A percentile compares a stretch with the other conserved stretches of the same genome.
Evolutionary conservation across 2,329 filamentous ascomycete genomes (phyloP).

Genomic region (Pseudophaeomoniella oleicola): DNA sequence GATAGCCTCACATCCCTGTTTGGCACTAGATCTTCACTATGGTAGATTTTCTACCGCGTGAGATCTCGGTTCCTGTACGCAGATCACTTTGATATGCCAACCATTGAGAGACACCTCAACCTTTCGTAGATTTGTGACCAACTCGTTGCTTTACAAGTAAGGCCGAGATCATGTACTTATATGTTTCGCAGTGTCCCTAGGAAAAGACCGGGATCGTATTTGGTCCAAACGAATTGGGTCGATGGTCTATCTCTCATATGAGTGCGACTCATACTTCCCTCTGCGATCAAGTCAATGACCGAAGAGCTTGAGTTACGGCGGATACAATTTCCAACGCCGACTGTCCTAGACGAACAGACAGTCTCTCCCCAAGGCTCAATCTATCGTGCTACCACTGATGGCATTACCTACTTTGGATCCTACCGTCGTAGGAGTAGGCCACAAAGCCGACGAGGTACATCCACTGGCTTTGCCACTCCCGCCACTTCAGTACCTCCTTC

Average conservation of each 20-base stretch:
- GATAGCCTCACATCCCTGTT: too few species aligned
- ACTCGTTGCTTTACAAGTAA: too few species aligned
- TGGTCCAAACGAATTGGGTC: too few species aligned
- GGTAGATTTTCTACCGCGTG: too few species aligned
- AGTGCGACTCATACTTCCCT: neutral
- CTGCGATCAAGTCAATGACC: neutral
- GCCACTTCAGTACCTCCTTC: slow-evolving; percentile 8
- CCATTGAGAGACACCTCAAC: too few species aligned
- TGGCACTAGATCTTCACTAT: too few species aligned
- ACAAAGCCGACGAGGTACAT: neutral
- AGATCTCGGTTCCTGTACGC: too few species aligned
- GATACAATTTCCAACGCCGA: neutral
- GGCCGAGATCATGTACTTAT: too few species aligned
- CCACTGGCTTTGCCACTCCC: neutral
- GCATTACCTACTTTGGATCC: neutral
- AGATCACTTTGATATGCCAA: too few species aligned
- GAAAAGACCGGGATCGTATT: too few species aligned
- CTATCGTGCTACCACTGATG: neutral
- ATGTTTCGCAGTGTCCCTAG: too few species aligned
- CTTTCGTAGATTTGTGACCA: too few species aligned
- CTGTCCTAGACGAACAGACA: neutral
- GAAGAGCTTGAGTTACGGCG: neutral
- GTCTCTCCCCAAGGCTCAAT: neutral
- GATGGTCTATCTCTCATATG: neutral
- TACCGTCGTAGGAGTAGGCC: neutral